Base-by-base conservation (phyloP, 805 yeast genomes). In the Candida mattraensis region DNA sequence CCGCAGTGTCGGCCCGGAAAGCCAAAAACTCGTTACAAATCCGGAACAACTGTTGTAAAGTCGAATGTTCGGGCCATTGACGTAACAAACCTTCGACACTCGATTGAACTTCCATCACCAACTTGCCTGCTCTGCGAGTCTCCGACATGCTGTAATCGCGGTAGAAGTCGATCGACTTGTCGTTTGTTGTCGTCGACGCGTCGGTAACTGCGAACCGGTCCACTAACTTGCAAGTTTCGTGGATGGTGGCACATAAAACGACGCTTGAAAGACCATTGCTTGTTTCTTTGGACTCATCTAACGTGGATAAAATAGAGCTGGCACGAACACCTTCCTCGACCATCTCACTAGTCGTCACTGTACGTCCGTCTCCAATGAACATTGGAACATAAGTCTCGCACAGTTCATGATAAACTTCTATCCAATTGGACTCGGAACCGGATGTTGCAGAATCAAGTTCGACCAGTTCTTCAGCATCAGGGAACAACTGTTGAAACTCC, bases 31-130 rank as follows among this genome's bases (percentile, higher is more conserved):
- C 98, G 11, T 69, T 61, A 45, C 84, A 74, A 7, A 81, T 77
- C 41, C 81, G 65, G 24, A 66, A 57, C 30, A 91, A 69, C 14
- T 83, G 87, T 39, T 72, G 80, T 33, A 93, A 63, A 0, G 95
- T 87, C 0, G 93, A 93, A 66, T 94, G 96, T 51, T 94, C 99
- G 0, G 98, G 97, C 96, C 96, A 93, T 52, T 80, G 77, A 17
- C 60, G 61, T 9, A 83, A 57, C 9, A 87, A 58, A 4, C 61
- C 63, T 6, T 56, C 45, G 3, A 78, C 76, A 1, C 75, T 56
- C 3, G 66, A 60, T 51, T 69, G 64, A 3, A 81, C 53, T 5
- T 54, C 63, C 20, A 66, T 62, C 8, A 78, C 62, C 1, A 82
- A 52, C 1, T 49, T 53, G 28, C 80, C 74, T 2, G 95, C 86